A percentile compares a stretch with the other conserved stretches of the same genome.
These are phyloP conservation scores for Amborella trichopoda DNA, from an alignment of 164 flowering plant species.

Conservation along the genomic window DNA sequence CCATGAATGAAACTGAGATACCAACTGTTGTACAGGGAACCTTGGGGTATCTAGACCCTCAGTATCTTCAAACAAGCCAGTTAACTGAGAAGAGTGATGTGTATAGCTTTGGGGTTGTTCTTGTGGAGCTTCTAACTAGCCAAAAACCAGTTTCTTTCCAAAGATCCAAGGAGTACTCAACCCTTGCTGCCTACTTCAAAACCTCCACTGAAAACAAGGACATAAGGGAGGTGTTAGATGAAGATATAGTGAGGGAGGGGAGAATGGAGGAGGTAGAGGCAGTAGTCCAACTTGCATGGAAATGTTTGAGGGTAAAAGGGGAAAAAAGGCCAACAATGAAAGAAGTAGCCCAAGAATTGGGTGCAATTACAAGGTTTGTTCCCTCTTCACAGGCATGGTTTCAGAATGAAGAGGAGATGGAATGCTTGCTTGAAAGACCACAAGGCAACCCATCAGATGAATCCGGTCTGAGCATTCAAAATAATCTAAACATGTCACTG, in stretches of 20 bases:
- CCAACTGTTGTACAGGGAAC: constrained; percentile 35
- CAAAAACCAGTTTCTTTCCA: constrained; percentile 11
- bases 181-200: constrained; percentile 16
- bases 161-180: constrained; percentile 4
- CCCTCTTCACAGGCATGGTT: neutral
- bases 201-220: constrained; percentile 11
- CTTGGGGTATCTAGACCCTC: constrained; percentile 32
- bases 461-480: no score
- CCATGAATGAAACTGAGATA: constrained; percentile 21
- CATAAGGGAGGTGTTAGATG: constrained; percentile 2
- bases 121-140: constrained; percentile 25
- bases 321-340: constrained; percentile 12
- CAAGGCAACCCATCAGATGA: no score
- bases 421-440: neutral
- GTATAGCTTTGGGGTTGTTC: no score
- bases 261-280: neutral
- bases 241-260: constrained; percentile 7
- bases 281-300: constrained; percentile 6
- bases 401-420: constrained; percentile 6
- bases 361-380: constrained; percentile 1
- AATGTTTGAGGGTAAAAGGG: constrained; percentile 5
- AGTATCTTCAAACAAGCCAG: constrained; percentile 23
- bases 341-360: constrained; percentile 10
- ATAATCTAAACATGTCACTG: no score
- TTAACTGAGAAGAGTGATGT: constrained; percentile 33